Base-by-base conservation (phyloP, 1,284 basidiomycete genomes). In the Cutaneotrichosporon sp. region DNA sequence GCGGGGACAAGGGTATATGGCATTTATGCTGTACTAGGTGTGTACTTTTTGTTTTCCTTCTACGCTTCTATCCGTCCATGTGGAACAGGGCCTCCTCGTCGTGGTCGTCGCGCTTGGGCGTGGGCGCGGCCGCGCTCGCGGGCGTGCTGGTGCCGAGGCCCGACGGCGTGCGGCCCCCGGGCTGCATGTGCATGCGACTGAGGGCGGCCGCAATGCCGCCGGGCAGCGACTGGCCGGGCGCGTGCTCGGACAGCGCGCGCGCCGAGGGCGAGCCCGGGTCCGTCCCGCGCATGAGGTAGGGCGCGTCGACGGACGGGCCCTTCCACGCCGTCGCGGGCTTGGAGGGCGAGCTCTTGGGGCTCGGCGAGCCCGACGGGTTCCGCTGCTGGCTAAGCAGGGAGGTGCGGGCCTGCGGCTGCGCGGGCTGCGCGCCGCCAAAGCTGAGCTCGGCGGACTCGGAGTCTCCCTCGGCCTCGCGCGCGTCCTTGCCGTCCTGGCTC, bases 151-250 rank as follows among this genome's bases (percentile, higher is more conserved):
- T 22, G 29, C 56, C 56, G 22, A 62, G 60, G 16, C 60, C 66
- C 4, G 59, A 62, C 16, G 62, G 25, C 33, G 33, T 34, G 31
- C 63, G 66, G 6, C 34, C 43, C 33, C 51, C 51, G 3, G 61
- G 61, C 62, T 75, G 72, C 43, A 80, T 69, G 60, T 80, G 79
- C 46, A 80, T 64, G 57, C 78, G 69, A 8, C 74, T 77, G n/a
- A 80, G 65, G 2, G 76, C 79, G 6, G 69, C 72, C 2, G 79
- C 78, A 7, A 80, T 60, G 13, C 79, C 79, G 27, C 77, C 77
- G 31, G 79, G 79, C 27, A 80, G 61, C 16, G 69, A 72, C 61
- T 78, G 76, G 34, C 79, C 79, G 7, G 79, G 79, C 1, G 77
- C 74, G 62, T 80, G 79, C 52, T 77, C 71, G 42, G 75, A 70